Evolutionary conservation across 78 protist species (phyloP).

Genomic region (Monocercomonoides exilis): DNA sequence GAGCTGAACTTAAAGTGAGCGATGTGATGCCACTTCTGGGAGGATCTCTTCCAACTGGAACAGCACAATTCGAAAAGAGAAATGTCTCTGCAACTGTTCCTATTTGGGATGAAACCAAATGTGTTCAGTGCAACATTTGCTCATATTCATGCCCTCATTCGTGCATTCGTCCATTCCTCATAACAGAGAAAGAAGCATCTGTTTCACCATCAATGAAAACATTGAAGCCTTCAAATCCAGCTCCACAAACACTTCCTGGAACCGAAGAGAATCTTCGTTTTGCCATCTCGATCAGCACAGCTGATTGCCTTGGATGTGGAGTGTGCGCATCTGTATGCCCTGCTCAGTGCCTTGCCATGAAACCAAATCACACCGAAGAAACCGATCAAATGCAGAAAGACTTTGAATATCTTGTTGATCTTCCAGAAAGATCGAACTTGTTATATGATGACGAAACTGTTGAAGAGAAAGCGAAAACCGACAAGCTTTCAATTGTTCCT

Average conservation of each 20-base stretch:
- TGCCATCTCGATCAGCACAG: slow-evolving; percentile 34
- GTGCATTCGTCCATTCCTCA: slow-evolving; percentile 45
- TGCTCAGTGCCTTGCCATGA: slow-evolving; percentile 42
- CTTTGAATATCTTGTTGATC: slow-evolving; percentile 24
- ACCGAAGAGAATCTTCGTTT: neutral
- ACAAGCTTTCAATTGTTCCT: neutral
- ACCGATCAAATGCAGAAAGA: slow-evolving; percentile 32
- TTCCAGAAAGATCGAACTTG: slow-evolving; percentile 8
- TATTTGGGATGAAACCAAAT: slow-evolving; percentile 27
- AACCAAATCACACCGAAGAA: neutral
- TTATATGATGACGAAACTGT: slow-evolving; percentile 3
- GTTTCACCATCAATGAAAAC: neutral
- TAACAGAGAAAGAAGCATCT: neutral
- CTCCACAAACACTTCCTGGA: neutral
- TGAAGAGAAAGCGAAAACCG: neutral
- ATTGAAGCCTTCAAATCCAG: neutral
- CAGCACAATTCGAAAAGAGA: slow-evolving; percentile 46
- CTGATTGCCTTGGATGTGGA: slow-evolving; percentile 58
- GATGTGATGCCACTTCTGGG: slow-evolving; percentile 14
- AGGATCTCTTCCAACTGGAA: slow-evolving; percentile 35
- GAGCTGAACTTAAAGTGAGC: slow-evolving; percentile 42
- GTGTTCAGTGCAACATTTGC: slow-evolving; percentile 58
- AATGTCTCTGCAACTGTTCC: slow-evolving; percentile 41
- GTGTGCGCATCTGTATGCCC: slow-evolving; percentile 56
- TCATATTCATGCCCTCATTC: slow-evolving; percentile 55